A percentile compares a stretch with the other conserved stretches of the same genome.
These are phyloP conservation scores for Aspergillus piperis DNA, from an alignment of 2,329 filamentous ascomycete species.

Conservation along the genomic window DNA sequence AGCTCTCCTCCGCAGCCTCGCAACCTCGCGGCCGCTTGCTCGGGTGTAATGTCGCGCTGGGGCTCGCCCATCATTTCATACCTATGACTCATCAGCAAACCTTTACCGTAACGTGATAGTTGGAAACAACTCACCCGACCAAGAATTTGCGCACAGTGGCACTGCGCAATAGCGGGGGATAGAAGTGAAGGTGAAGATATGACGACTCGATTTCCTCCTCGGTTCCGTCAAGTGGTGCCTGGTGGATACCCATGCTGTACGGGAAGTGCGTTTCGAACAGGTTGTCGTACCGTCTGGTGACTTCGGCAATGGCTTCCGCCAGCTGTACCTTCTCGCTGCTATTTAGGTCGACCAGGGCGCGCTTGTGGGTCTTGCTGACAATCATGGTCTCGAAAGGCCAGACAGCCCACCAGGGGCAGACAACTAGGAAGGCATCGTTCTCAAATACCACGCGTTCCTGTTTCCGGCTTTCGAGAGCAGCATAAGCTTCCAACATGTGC, in stretches of 20 bases:
- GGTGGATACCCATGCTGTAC: constrained; percentile 95
- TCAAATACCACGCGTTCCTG: constrained; percentile 84
- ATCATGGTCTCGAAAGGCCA: constrained; percentile 98
- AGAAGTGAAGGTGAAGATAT: constrained; percentile 97
- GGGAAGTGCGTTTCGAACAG: constrained; percentile 96
- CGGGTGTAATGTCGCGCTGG: constrained; percentile 96
- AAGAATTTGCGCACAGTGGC: constrained; percentile 95
- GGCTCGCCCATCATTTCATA: constrained; percentile 97
- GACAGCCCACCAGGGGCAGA: constrained; percentile 96
- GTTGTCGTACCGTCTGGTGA: constrained; percentile 92
- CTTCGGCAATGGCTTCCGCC: constrained; percentile 82
- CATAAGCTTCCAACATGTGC: constrained; percentile 85
- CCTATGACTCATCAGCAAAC: constrained; percentile 30
- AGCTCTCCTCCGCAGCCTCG: constrained; percentile 76
- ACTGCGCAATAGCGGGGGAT: constrained; percentile 86
- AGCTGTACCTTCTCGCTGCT: constrained; percentile 70
- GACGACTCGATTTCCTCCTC: constrained; percentile 82
- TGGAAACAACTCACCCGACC: constrained; percentile 63
- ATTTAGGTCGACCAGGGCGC: constrained; percentile 79
- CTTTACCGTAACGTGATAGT: not conserved
- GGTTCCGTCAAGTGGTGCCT: constrained; percentile 82
- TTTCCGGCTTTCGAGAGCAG: constrained; percentile 76
- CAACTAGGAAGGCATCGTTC: constrained; percentile 79
- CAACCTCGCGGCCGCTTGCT: constrained; percentile 82
- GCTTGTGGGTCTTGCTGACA: constrained; percentile 78